Conservation (phyloP, 2,329 filamentous ascomycete species). For the Trichoderma endophyticum region DNA sequence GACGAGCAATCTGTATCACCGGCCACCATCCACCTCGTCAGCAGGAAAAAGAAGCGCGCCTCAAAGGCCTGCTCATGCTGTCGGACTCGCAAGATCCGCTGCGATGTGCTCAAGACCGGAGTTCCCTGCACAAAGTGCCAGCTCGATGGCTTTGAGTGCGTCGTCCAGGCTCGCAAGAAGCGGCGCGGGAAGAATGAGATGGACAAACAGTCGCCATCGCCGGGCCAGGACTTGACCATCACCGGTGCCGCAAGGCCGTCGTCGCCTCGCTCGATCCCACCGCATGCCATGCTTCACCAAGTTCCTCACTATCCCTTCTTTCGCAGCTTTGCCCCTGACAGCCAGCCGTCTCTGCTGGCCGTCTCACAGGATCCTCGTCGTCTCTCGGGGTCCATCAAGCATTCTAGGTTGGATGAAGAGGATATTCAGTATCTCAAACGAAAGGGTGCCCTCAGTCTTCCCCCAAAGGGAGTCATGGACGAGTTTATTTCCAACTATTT, state of each 20-base stretch:
- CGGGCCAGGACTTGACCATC: not conserved
- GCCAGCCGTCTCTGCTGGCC: not conserved
- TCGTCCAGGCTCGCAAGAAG: constrained; percentile 22
- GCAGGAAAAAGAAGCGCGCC: constrained; percentile 25
- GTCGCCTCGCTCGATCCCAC: not conserved
- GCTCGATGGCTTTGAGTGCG: constrained; percentile 22
- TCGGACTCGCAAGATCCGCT: constrained; percentile 28
- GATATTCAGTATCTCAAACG: constrained; percentile 22
- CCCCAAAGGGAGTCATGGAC: constrained; percentile 19
- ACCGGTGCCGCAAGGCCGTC: not conserved
- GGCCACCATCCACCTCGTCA: not conserved
- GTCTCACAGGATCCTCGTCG: not conserved
- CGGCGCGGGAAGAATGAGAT: constrained; percentile 11
- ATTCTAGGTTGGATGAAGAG: constrained; percentile 6
- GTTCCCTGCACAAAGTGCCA: constrained; percentile 30
- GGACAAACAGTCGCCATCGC: not conserved
- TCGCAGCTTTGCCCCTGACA: constrained; percentile 12
- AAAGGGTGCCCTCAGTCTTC: constrained; percentile 21
- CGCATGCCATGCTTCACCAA: constrained; percentile 11
- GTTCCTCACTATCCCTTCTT: constrained; percentile 21
- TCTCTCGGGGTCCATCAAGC: not conserved
- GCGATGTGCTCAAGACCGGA: constrained; percentile 25
- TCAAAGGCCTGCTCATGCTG: constrained; percentile 25
- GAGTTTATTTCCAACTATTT: constrained; percentile 23
- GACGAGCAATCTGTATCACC: not conserved